Percentiles rank a stretch among this genome's conserved stretches.
Evolutionary conservation across 2,329 filamentous ascomycete species (phyloP).

Genomic region (Trichoderma arundinaceum): DNA sequence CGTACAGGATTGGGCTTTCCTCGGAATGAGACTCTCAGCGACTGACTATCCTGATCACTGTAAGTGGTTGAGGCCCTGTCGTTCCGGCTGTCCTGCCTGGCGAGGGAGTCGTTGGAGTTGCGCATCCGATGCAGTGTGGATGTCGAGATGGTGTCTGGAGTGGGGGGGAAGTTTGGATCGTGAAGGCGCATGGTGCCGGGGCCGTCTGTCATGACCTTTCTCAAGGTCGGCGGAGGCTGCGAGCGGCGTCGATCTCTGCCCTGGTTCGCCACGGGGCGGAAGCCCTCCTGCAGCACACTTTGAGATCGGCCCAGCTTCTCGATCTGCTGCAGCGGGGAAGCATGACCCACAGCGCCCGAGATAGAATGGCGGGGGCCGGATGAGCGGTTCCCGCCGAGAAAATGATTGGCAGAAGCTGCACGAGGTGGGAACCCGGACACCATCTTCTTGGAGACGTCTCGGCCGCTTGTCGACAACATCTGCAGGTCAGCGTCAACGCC

Average conservation of each 20-base stretch:
- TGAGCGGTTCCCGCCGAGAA: conserved; percentile 7
- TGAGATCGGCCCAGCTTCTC: conserved; percentile 50
- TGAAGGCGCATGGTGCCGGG: conserved; percentile 49
- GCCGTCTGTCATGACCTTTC: conserved; percentile 57
- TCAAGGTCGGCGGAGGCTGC: conserved; percentile 43
- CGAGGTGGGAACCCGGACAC: conserved; percentile 36
- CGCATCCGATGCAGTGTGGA: conserved; percentile 58
- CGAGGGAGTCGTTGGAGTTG: conserved; percentile 56
- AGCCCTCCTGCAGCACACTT: conserved; percentile 40
- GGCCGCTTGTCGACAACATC: conserved; percentile 23
- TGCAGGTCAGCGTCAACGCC: conserved; percentile 33
- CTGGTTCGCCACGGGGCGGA: conserved; percentile 40
- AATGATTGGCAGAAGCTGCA: conserved; percentile 39
- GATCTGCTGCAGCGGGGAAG: conserved; percentile 54
- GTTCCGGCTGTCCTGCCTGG: conserved; percentile 44
- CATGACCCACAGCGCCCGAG: conserved; percentile 43
- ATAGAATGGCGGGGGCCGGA: conserved; percentile 51
- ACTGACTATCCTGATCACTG: conserved; percentile 25
- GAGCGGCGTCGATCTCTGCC: conserved; percentile 36
- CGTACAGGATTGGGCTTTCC: conserved; percentile 19
- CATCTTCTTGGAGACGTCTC: conserved; percentile 17
- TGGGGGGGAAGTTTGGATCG: conserved; percentile 58
- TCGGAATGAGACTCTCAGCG: conserved; percentile 32
- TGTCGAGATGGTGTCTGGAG: conserved; percentile 65
- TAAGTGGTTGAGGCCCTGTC: conserved; percentile 40